Conservation (phyloP, 2,329 filamentous ascomycete species). For the Paecilomyces variotii region DNA sequence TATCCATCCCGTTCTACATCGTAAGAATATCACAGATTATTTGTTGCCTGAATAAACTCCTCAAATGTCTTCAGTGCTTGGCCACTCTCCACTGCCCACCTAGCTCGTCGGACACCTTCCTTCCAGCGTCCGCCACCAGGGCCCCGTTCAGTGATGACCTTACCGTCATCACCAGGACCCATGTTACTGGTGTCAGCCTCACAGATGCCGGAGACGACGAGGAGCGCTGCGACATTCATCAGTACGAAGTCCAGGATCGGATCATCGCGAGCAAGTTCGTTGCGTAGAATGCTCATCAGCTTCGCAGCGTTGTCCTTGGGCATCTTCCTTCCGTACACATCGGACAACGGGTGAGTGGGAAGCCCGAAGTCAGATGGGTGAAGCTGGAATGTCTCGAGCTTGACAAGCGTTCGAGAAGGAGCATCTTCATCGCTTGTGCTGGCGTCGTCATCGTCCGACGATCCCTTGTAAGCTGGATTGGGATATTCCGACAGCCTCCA, state of each 20-base stretch:
- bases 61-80: conserved; percentile 77
- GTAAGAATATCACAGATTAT: conserved; percentile 35
- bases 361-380: conserved; percentile 84
- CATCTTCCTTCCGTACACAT: conserved; percentile 76
- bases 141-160: conserved; percentile 72
- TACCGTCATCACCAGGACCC: conserved; percentile 71
- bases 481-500: conserved; percentile 63
- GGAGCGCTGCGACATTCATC: conserved; percentile 82
- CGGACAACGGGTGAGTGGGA: conserved; percentile 60
- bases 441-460: conserved; percentile 34
- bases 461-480: conserved; percentile 35
- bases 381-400: conserved; percentile 69
- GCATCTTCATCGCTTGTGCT: conserved; percentile 31
- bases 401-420: conserved; percentile 38
- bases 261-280: conserved; percentile 65
- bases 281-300: conserved; percentile 65
- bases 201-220: conserved; percentile 79
- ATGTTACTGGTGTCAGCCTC: conserved; percentile 73
- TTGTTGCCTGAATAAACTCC: conserved; percentile 75
- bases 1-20: conserved; percentile 9
- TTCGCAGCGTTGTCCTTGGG: conserved; percentile 83
- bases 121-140: conserved; percentile 89
- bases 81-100: conserved; percentile 81
- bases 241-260: conserved; percentile 90
- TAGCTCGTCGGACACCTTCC: conserved; percentile 78